Conservation (phyloP, 2,329 filamentous ascomycete species). For the Sphaceloma murrayae region DNA sequence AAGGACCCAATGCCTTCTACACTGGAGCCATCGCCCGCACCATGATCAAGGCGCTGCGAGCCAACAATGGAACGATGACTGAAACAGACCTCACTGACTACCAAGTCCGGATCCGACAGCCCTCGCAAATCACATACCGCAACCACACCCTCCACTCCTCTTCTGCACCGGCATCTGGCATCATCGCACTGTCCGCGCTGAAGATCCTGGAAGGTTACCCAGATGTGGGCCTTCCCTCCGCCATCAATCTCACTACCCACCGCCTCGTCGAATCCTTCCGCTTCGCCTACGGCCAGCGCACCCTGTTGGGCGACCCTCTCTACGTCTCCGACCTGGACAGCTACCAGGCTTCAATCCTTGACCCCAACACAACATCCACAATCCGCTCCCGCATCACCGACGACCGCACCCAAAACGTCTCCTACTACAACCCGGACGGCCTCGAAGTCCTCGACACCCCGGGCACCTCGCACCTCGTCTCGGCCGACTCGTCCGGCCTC, state of each 20-base stretch:
- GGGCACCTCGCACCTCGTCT: conserved; percentile 64
- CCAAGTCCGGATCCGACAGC: conserved; percentile 52
- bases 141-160: conserved; percentile 61
- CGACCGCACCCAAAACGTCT: conserved; percentile 57
- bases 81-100: conserved; percentile 69
- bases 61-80: conserved; percentile 74
- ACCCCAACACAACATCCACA: conserved; percentile 46
- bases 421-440: conserved; percentile 61
- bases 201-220: conserved; percentile 76
- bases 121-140: conserved; percentile 47
- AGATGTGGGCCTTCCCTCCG: conserved; percentile 48
- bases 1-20: conserved; percentile 62
- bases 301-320: conserved; percentile 71
- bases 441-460: conserved; percentile 60
- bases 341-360: conserved; percentile 61
- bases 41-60: conserved; percentile 59
- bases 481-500: conserved; percentile 63
- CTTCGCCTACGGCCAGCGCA: conserved; percentile 70
- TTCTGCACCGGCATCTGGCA: conserved; percentile 68
- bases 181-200: conserved; percentile 63
- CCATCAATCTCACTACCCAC: conserved; percentile 63
- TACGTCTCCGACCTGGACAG: conserved; percentile 55
- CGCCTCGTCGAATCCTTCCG: conserved; percentile 79
- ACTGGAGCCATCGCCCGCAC: conserved; percentile 60
- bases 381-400: conserved; percentile 64